Conservation (phyloP, 2,329 filamentous ascomycete genomes). For the Geosmithia flava region DNA sequence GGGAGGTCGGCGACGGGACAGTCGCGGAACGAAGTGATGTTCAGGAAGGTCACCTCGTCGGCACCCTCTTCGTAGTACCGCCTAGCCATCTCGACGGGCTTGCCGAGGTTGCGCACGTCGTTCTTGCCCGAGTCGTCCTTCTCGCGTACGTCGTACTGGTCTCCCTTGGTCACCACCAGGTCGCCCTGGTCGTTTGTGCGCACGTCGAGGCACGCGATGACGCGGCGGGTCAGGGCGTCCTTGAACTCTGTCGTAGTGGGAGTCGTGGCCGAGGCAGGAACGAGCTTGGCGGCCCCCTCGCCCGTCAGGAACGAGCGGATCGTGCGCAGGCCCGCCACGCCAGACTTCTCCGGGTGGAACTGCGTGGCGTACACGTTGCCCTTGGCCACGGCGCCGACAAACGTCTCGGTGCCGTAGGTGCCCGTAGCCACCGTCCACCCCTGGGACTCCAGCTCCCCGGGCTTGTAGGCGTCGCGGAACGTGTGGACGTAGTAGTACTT, state of each 20-base stretch:
- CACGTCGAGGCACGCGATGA: slow-evolving; percentile 95
- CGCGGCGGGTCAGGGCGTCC: slow-evolving; percentile 76
- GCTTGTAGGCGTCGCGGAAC: slow-evolving; percentile 68
- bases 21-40: slow-evolving; percentile 96
- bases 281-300: slow-evolving; percentile 40
- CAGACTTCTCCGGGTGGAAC: slow-evolving; percentile 97
- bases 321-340: slow-evolving; percentile 73
- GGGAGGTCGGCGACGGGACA: slow-evolving; percentile 84
- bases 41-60: slow-evolving; percentile 94
- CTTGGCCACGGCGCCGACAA: slow-evolving; percentile 79
- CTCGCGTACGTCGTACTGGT: slow-evolving; percentile 96
- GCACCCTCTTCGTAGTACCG: slow-evolving; percentile 94
- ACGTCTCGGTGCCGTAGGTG: slow-evolving; percentile 76
- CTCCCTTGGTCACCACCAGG: slow-evolving; percentile 93
- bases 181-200: slow-evolving; percentile 89
- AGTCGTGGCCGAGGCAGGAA: slow-evolving; percentile 6
- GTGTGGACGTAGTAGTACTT: slow-evolving; percentile 99
- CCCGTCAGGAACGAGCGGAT: slow-evolving; percentile 80
- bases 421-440: slow-evolving; percentile 92
- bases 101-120: slow-evolving; percentile 80
- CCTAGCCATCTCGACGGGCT: slow-evolving; percentile 88
- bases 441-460: slow-evolving; percentile 61
- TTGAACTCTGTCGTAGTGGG: slow-evolving; percentile 9
- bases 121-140: slow-evolving; percentile 48
- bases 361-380: slow-evolving; percentile 85